Percentiles rank a stretch among this genome's conserved stretches.
Evolutionary conservation across 2,329 filamentous ascomycete species (phyloP).

Genomic region (Alternaria tenuissima): DNA sequence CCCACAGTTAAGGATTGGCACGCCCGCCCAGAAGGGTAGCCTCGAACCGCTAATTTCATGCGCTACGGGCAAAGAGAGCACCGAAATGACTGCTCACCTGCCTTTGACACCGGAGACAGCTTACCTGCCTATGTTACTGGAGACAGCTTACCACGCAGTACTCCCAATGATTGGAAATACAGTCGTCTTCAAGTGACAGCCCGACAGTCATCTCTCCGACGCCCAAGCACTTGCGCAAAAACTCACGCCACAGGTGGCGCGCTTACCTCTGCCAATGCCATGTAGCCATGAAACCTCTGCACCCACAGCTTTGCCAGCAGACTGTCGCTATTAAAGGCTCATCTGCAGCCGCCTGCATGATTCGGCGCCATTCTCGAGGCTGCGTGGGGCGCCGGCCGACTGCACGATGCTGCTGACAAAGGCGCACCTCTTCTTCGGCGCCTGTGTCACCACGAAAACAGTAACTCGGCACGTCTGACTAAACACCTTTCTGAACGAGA

Average conservation of each 20-base stretch:
- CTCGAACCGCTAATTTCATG: slow-evolving; percentile 27
- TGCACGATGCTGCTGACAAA: slow-evolving; percentile 20
- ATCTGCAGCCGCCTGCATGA: slow-evolving; percentile 1
- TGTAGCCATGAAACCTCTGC: not conserved
- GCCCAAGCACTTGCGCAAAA: not conserved
- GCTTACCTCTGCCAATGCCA: slow-evolving; percentile 1
- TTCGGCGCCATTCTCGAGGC: slow-evolving; percentile 5
- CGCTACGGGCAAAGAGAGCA: slow-evolving; percentile 5
- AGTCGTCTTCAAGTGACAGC: too few relatives aligned
- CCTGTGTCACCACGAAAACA: not conserved
- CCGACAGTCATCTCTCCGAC: not conserved
- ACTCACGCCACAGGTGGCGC: slow-evolving; percentile 3
- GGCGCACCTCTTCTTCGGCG: not conserved
- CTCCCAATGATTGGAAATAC: too few relatives aligned
- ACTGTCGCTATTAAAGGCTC: not conserved
- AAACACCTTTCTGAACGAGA: not conserved
- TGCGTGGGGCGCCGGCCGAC: slow-evolving; percentile 7
- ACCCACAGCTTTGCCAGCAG: not conserved
- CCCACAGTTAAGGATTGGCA: slow-evolving; percentile 10
- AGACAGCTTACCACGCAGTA: too few relatives aligned
- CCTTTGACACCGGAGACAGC: too few relatives aligned
- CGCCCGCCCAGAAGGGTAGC: slow-evolving; percentile 18
- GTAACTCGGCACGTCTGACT: slow-evolving; percentile 1
- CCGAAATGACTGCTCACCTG: not conserved
- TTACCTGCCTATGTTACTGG: too few relatives aligned